Percentiles rank a stretch among this genome's conserved stretches.
phyloP scores from a whole-genome alignment of 1,284 basidiomycete species.

The Malassezia vespertilionis region DNA sequence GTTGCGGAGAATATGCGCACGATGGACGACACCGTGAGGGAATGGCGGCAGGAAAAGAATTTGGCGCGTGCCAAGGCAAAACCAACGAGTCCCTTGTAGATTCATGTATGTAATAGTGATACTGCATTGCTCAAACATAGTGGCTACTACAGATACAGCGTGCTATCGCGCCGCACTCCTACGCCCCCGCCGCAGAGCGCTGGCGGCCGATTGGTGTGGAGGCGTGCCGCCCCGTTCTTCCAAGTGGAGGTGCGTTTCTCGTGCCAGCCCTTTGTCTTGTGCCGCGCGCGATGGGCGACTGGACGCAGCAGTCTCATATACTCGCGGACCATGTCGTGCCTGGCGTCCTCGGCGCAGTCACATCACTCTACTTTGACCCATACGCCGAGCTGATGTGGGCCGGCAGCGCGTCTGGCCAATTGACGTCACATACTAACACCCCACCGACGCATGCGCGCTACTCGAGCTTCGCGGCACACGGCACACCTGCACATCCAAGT shows the following conservation, averaged over 20 bases:
- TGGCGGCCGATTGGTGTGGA: no score
- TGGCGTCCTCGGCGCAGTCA: conserved; percentile 31
- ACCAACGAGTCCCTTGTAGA: conserved; percentile 12
- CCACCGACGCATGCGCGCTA: conserved; percentile 54
- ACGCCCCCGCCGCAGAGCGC: neutral
- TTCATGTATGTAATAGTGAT: no score
- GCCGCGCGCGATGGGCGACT: conserved; percentile 32
- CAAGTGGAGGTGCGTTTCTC: conserved; percentile 4
- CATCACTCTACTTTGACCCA: conserved; percentile 66
- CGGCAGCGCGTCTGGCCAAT: conserved; percentile 63
- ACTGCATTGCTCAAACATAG: no score
- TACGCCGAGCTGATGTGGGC: conserved; percentile 81
- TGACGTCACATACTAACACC: conserved; percentile 55
- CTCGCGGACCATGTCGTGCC: conserved; percentile 29
- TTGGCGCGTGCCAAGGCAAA: conserved; percentile 9
- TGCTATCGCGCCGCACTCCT: neutral
- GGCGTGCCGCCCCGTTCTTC: no score
- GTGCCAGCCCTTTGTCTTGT: neutral
- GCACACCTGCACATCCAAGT: conserved; percentile 53
- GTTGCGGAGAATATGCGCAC: conserved; percentile 20
- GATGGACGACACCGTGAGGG: conserved; percentile 18
- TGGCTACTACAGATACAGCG: neutral
- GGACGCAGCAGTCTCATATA: conserved; percentile 39
- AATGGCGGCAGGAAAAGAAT: conserved; percentile 23
- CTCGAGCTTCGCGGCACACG: conserved; percentile 51